Conservation (phyloP, 305 asterid species). For the Rubia balearica region DNA sequence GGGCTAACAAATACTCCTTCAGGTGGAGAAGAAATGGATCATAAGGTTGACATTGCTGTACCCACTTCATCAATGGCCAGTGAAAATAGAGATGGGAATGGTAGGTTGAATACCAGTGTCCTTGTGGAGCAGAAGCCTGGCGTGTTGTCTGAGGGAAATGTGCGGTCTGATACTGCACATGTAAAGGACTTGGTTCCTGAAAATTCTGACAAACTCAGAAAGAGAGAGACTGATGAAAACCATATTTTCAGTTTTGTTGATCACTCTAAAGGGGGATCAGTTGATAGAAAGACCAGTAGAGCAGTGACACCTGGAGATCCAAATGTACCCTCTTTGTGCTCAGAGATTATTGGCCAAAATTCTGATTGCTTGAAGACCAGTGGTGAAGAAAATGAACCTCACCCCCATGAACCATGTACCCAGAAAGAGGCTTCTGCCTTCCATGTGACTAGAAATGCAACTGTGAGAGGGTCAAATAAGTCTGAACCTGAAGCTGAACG, state of each 20-base stretch:
- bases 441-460: slow-evolving; percentile 22
- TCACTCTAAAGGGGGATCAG: slow-evolving; percentile 18
- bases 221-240: slow-evolving; percentile 21
- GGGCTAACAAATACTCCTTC: slow-evolving; percentile 20
- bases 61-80: background rate
- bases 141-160: slow-evolving; percentile 14
- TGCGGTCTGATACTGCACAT: slow-evolving; percentile 11
- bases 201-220: slow-evolving; percentile 8
- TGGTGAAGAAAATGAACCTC: slow-evolving; percentile 24
- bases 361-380: slow-evolving; percentile 18
- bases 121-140: slow-evolving; percentile 18
- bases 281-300: slow-evolving; percentile 7
- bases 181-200: slow-evolving; percentile 18
- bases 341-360: slow-evolving; percentile 15
- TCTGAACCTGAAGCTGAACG: slow-evolving; percentile 21
- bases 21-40: slow-evolving; percentile 24
- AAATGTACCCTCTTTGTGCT: background rate
- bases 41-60: slow-evolving; percentile 20
- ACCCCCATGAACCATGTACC: slow-evolving; percentile 12
- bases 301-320: slow-evolving; percentile 20
- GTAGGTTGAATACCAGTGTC: slow-evolving; percentile 16
- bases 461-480: slow-evolving; percentile 24
- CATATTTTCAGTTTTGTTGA: slow-evolving; percentile 5
- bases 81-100: slow-evolving; percentile 20
- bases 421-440: slow-evolving; percentile 17